Evolutionary conservation across 2,329 filamentous ascomycete species (phyloP).

Genomic region (Xylaria sp.): DNA sequence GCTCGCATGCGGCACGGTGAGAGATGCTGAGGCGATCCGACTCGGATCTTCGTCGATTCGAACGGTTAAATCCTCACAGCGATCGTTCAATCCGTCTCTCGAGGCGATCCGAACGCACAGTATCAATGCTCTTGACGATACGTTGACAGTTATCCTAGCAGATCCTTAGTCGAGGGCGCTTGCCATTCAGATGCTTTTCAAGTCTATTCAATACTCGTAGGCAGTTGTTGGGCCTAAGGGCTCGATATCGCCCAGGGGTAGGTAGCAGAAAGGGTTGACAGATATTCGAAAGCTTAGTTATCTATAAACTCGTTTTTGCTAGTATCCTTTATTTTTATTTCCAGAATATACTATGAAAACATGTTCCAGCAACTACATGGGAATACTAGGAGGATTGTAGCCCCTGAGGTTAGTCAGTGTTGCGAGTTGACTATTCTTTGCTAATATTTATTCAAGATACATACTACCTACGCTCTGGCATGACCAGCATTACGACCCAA

Average conservation of each 20-base stretch:
- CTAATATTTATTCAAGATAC: background rate
- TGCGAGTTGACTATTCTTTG: background rate
- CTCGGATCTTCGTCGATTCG: slow-evolving; percentile 39
- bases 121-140: slow-evolving; percentile 1
- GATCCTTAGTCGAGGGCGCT: background rate
- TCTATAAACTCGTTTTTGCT: background rate
- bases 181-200: background rate
- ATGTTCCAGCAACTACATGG: background rate
- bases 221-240: background rate
- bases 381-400: background rate
- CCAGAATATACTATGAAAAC: background rate
- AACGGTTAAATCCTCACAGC: slow-evolving; percentile 38
- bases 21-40: slow-evolving; percentile 36
- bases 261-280: background rate
- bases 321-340: background rate
- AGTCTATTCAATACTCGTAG: background rate
- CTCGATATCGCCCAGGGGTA: background rate
- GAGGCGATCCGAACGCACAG: background rate
- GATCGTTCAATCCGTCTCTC: slow-evolving; percentile 19
- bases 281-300: background rate
- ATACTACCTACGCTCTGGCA: background rate
- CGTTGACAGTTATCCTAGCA: background rate
- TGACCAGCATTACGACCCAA: background rate
- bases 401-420: background rate
- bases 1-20: slow-evolving; percentile 22